A percentile compares a stretch with the other conserved stretches of the same genome.
Conservation (phyloP, 805 yeast genomes). For the Schizosaccharomyces japonicus region DNA sequence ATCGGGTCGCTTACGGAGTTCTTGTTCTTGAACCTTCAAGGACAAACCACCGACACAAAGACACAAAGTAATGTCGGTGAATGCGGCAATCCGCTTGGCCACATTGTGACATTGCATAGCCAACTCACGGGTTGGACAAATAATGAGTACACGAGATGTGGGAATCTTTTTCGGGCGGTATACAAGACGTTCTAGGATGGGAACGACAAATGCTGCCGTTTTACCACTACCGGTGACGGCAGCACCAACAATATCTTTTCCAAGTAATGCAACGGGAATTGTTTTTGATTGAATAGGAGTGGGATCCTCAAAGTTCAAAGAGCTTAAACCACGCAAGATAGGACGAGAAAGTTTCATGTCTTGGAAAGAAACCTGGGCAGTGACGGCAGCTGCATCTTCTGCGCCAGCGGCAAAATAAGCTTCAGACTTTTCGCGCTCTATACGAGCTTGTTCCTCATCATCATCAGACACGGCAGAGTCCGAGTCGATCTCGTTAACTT, state of each 20-base stretch:
- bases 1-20: conserved; percentile 78
- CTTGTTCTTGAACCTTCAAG: conserved; percentile 85
- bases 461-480: conserved; percentile 21
- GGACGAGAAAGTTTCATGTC: conserved; percentile 72
- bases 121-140: conserved; percentile 92
- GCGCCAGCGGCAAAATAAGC: conserved; percentile 14
- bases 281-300: conserved; percentile 86
- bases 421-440: conserved; percentile 14
- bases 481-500: conserved; percentile 15
- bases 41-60: conserved; percentile 96
- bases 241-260: conserved; percentile 94
- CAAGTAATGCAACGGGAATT: conserved; percentile 76
- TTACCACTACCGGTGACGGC: conserved; percentile 99
- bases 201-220: conserved; percentile 94
- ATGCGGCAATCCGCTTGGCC: conserved; percentile 61
- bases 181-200: conserved; percentile 73
- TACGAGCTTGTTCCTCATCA: conserved; percentile 15
- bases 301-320: conserved; percentile 65
- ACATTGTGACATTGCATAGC: conserved; percentile 92
- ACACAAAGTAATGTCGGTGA: conserved; percentile 59
- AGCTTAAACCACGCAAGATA: conserved; percentile 54
- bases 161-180: conserved; percentile 72
- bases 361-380: conserved; percentile 42
- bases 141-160: conserved; percentile 69
- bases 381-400: conserved; percentile 17